Conservation (phyloP, 192 early-diverging fungal species). For the Dimargaris cristalligena region DNA sequence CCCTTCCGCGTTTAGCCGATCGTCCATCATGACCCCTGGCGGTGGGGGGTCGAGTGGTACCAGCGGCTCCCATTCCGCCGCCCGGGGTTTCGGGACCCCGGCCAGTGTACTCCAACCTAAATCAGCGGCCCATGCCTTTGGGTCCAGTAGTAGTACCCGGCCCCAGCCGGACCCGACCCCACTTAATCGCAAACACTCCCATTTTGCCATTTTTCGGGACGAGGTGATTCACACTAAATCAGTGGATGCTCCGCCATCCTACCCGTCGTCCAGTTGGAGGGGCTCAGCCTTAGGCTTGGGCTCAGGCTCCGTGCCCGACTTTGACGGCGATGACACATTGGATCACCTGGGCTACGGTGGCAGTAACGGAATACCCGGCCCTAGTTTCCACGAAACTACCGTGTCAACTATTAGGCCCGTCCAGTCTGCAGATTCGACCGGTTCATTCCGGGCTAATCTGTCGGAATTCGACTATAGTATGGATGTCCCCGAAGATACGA, state of each 20-base stretch:
- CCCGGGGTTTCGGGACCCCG: neutral
- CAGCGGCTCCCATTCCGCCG: neutral
- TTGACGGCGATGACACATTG: neutral
- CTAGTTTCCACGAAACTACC: constrained; percentile 1
- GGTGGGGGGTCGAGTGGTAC: neutral
- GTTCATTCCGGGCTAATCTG: neutral
- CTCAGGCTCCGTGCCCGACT: no score
- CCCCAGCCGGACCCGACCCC: constrained; percentile 1
- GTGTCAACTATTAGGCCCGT: constrained; percentile 8
- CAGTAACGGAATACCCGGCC: neutral
- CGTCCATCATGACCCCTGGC: neutral
- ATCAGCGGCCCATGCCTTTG: no score
- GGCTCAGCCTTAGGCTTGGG: no score
- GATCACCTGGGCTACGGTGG: neutral
- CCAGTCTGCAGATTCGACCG: neutral
- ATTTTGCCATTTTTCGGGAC: constrained; percentile 6
- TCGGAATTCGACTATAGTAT: neutral
- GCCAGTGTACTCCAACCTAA: constrained; percentile 6
- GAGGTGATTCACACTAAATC: constrained; percentile 4
- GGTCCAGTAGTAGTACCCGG: no score
- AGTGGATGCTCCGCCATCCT: no score
- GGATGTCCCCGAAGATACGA: neutral
- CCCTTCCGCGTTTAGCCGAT: neutral
- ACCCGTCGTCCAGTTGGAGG: no score
- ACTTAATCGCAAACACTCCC: neutral